Evolutionary conservation across 2,329 filamentous ascomycete species (phyloP).

Genomic region (Ceratocystis colombiana): DNA sequence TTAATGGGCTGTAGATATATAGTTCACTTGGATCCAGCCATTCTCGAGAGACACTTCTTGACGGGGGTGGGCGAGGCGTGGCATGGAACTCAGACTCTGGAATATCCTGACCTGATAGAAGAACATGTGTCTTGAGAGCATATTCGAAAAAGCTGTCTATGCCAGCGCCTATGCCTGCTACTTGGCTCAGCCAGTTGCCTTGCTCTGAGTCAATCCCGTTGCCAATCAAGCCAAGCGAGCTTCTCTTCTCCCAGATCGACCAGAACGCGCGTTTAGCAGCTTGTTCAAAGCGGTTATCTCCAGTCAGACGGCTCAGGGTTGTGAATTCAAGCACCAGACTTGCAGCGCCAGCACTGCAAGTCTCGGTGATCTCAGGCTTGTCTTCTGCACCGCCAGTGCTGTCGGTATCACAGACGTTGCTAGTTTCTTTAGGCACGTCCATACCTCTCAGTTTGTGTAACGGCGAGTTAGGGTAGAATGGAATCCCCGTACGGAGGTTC

Average conservation of each 20-base stretch:
- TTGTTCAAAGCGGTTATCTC: slow-evolving; percentile 78
- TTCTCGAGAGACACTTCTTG: slow-evolving; percentile 32
- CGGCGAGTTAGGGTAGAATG: slow-evolving; percentile 82
- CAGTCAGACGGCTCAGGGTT: slow-evolving; percentile 76
- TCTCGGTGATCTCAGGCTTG: slow-evolving; percentile 70
- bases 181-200: slow-evolving; percentile 77
- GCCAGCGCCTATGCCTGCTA: slow-evolving; percentile 89
- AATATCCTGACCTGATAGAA: slow-evolving; percentile 65
- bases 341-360: slow-evolving; percentile 91
- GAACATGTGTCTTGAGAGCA: slow-evolving; percentile 82
- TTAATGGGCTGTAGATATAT: slow-evolving; percentile 44
- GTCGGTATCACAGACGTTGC: background rate
- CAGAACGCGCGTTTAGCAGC: slow-evolving; percentile 88
- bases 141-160: slow-evolving; percentile 99
- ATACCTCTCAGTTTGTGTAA: slow-evolving; percentile 47
- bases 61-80: slow-evolving; percentile 34
- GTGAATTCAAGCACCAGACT: slow-evolving; percentile 91
- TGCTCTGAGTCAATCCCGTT: slow-evolving; percentile 87
- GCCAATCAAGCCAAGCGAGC: slow-evolving; percentile 75
- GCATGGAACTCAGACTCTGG: slow-evolving; percentile 37
- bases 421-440: background rate
- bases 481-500: slow-evolving; percentile 80
- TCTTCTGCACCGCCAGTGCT: background rate
- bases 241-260: slow-evolving; percentile 87
- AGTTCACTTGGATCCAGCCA: slow-evolving; percentile 57